Conservation (phyloP, 495 filamentous ascomycete genomes). For the Penicillium subrubescens region DNA sequence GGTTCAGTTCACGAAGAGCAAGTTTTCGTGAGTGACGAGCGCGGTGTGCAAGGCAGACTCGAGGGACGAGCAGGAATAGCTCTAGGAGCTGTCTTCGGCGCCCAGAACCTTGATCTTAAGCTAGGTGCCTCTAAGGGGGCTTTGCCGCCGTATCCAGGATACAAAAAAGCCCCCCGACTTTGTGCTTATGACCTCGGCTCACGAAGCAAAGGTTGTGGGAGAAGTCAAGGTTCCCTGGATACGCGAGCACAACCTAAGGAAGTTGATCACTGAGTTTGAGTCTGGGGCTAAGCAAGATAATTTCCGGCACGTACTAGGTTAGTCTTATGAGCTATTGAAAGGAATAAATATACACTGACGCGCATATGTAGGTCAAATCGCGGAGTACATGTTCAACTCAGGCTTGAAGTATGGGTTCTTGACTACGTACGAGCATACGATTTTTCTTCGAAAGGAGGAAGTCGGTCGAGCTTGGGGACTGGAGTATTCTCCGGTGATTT, state of each 20-base stretch:
- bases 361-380: slow-evolving; percentile 4
- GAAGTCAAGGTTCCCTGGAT: slow-evolving; percentile 7
- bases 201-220: slow-evolving; percentile 1
- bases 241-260: background rate
- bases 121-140: slow-evolving; percentile 1
- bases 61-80: slow-evolving; percentile 1
- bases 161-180: slow-evolving; percentile 3
- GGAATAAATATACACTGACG: background rate
- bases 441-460: slow-evolving; percentile 7
- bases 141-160: background rate
- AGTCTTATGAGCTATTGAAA: background rate
- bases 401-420: slow-evolving; percentile 2
- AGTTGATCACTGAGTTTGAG: background rate
- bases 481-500: slow-evolving; percentile 8
- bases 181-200: background rate
- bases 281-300: background rate
- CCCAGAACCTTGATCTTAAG: slow-evolving; percentile 4
- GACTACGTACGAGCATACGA: background rate
- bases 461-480: background rate
- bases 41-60: background rate
- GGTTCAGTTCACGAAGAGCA: slow-evolving; percentile 3
- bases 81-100: slow-evolving; percentile 1
- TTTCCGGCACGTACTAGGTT: slow-evolving; percentile 5
- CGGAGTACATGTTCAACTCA: background rate
- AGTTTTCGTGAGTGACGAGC: slow-evolving; percentile 5